Conservation (phyloP, 1,284 basidiomycete species). For the Gomphus sp. region DNA sequence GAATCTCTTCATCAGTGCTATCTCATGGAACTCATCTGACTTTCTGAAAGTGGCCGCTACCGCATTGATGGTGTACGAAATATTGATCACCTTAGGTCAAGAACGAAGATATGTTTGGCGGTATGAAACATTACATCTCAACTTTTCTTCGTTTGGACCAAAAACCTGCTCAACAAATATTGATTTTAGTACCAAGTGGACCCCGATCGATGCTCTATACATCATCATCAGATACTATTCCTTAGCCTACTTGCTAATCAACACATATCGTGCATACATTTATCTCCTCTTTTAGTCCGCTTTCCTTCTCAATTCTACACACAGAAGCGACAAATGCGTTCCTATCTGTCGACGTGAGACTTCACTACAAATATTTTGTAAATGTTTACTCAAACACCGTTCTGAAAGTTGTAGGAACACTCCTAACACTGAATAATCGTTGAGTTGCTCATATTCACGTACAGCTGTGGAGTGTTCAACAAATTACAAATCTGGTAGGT, state of each 20-base stretch:
- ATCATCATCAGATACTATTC: slow-evolving; percentile 6
- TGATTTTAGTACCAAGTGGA: background rate
- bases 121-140: background rate
- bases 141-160: no score
- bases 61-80: background rate
- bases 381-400: background rate
- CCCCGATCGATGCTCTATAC: background rate
- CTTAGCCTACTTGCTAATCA: background rate
- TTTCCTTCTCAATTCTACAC: background rate
- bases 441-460: background rate
- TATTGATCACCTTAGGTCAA: background rate
- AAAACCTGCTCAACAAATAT: background rate
- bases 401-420: slow-evolving; percentile 4
- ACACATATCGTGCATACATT: background rate
- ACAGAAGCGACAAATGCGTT: background rate
- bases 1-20: background rate
- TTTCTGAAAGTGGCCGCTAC: background rate
- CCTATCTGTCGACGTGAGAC: background rate
- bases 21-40: background rate
- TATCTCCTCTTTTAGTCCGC: background rate
- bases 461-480: background rate
- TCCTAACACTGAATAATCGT: background rate
- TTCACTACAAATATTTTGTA: background rate
- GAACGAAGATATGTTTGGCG: slow-evolving; percentile 1
- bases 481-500: background rate